phyloP scores from a whole-genome alignment of 352 stramenopile genomes.

The Thraustotheca clavata region DNA sequence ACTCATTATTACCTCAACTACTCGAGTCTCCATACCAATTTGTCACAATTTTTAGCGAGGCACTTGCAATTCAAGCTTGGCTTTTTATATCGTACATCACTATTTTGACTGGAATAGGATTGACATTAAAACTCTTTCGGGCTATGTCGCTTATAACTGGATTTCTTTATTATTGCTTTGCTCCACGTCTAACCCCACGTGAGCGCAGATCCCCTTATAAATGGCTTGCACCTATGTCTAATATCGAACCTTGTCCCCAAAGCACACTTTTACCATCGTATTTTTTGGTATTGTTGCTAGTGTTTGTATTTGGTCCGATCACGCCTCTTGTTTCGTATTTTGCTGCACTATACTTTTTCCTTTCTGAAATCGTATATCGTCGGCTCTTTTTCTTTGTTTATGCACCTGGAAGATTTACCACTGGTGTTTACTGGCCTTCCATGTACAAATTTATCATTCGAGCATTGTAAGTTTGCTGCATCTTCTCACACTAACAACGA shows the following conservation, averaged over 20 bases:
- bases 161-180: slow-evolving; percentile 55
- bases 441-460: slow-evolving; percentile 75
- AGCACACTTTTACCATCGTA: slow-evolving; percentile 53
- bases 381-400: slow-evolving; percentile 63
- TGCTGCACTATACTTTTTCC: slow-evolving; percentile 46
- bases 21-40: slow-evolving; percentile 41
- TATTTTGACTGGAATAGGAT: slow-evolving; percentile 59
- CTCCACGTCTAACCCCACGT: slow-evolving; percentile 65
- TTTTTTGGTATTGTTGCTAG: slow-evolving; percentile 63
- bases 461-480: slow-evolving; percentile 26
- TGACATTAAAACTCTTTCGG: slow-evolving; percentile 54
- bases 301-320: slow-evolving; percentile 66
- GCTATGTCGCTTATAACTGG: slow-evolving; percentile 59
- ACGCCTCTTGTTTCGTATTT: slow-evolving; percentile 77
- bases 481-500: background rate
- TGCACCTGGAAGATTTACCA: slow-evolving; percentile 55
- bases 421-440: slow-evolving; percentile 63
- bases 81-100: slow-evolving; percentile 76
- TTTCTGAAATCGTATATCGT: slow-evolving; percentile 68
- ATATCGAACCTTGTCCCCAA: slow-evolving; percentile 42
- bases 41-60: slow-evolving; percentile 44
- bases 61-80: slow-evolving; percentile 59
- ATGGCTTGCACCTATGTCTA: slow-evolving; percentile 44
- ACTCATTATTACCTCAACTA: slow-evolving; percentile 50
- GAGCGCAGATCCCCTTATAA: slow-evolving; percentile 61